These are phyloP conservation scores for Schizosaccharomyces lindneri DNA, from an alignment of 805 yeast species.

Conservation along the genomic window DNA sequence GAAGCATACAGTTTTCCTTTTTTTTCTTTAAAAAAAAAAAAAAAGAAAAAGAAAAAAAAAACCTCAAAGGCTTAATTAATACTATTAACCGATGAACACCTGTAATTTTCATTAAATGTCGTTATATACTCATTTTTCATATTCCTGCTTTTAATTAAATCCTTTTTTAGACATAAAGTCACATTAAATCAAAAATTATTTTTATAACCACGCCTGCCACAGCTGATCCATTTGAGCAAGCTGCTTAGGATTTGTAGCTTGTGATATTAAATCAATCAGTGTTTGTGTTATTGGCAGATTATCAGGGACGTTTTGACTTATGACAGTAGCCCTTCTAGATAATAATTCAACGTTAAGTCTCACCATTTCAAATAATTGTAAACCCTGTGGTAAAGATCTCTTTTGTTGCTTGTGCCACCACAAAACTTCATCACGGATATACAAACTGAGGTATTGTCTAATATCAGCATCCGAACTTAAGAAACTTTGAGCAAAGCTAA, in stretches of 20 bases:
- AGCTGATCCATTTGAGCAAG: conserved; percentile 73
- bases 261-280: conserved; percentile 68
- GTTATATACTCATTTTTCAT: too few species aligned
- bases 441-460: conserved; percentile 74
- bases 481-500: conserved; percentile 67
- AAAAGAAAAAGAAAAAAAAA: too few species aligned
- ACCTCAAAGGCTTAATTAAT: too few species aligned
- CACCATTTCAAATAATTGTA: conserved; percentile 66
- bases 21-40: too few species aligned
- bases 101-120: too few species aligned
- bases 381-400: conserved; percentile 55
- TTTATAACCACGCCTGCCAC: conserved; percentile 81
- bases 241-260: conserved; percentile 86
- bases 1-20: too few species aligned
- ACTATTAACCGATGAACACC: too few species aligned
- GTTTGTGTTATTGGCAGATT: conserved; percentile 63
- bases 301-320: conserved; percentile 38
- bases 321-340: conserved; percentile 48
- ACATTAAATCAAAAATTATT: not conserved
- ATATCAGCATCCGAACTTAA: conserved; percentile 80
- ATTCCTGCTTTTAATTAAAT: too few species aligned
- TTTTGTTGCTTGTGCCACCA: conserved; percentile 69
- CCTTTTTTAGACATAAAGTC: too few species aligned
- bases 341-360: conserved; percentile 68
- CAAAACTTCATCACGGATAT: conserved; percentile 84